phyloP scores from a whole-genome alignment of 352 stramenopile species.

The Peronosclerospora sorghi region DNA sequence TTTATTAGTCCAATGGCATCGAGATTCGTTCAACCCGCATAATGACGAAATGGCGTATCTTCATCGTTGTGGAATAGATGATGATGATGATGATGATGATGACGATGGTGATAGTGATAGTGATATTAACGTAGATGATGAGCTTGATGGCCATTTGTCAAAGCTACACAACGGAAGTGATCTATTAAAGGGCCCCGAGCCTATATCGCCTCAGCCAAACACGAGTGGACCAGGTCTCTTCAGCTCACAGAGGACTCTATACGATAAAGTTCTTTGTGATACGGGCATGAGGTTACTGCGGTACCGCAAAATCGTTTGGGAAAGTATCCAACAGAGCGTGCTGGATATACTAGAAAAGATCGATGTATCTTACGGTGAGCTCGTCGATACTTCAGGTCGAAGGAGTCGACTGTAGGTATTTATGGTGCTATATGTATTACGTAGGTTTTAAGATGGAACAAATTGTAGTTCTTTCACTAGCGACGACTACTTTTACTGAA shows the following conservation, averaged over 20 bases:
- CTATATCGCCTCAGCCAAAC: conserved; percentile 19
- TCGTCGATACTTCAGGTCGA: neutral
- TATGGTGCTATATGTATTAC: conserved; percentile 1
- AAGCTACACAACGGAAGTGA: conserved; percentile 6
- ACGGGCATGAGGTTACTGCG: conserved; percentile 68
- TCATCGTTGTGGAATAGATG: conserved; percentile 73
- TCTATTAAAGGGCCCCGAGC: conserved; percentile 8
- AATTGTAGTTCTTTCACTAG: conserved; percentile 69
- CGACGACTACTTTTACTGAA: conserved; percentile 63
- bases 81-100: conserved; percentile 69
- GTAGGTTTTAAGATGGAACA: conserved; percentile 83
- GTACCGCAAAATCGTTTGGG: conserved; percentile 80
- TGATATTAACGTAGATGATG: conserved; percentile 48
- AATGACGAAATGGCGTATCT: conserved; percentile 67
- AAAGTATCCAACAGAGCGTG: conserved; percentile 76
- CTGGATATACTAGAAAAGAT: conserved; percentile 62
- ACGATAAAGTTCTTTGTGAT: conserved; percentile 62
- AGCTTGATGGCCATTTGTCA: conserved; percentile 20
- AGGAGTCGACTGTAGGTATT: neutral
- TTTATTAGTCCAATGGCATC: conserved; percentile 83
- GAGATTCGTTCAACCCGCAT: conserved; percentile 64
- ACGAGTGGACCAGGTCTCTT: conserved; percentile 26
- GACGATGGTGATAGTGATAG: conserved; percentile 61
- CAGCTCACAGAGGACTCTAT: conserved; percentile 24
- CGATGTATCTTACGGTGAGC: conserved; percentile 55